Base-by-base conservation (phyloP, 2,329 filamentous ascomycete species). In the Penicillium polonicum region DNA sequence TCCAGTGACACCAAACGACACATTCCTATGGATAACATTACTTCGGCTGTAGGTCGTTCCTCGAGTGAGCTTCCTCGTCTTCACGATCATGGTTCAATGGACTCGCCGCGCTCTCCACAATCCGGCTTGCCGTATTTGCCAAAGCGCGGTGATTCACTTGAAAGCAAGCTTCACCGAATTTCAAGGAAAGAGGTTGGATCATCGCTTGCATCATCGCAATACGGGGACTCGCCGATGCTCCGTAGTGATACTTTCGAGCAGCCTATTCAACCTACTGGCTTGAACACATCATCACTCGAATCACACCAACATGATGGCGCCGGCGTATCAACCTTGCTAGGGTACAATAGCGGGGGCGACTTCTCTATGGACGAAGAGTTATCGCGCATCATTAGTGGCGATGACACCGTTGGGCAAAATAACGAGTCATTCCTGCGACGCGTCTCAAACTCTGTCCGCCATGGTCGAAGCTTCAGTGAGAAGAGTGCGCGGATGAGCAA, bases 311-410 rank as follows among this genome's bases (percentile, higher is more conserved):
- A 65, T 60, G 68, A 82, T 73, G 59, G 78, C 62, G 83, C 85
- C 64, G 74, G 75, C 39, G 90, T 88, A 10, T 87, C 88, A 10
- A 87, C 86, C 66, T 78, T 91, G 61, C 85, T 88, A 63, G 83
- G 88, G 68, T 90, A 85, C 60, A 96, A 89, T 74, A 83, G 85
- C 43, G 91, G 90, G 52, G 91, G 88, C 54, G 92, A 96, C 64
- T 94, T 97, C 70, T 94, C 89, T 59, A 87, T 96, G 88, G 93
- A 97, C 64, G 92, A 97, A 74, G 94, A 97, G 71, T 91, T 97
- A 85, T 89, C 90, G 53, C 88, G 92, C 57, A 93, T 97, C 57
- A 81, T 96, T 59, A 89, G 87, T 41, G 87, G 85, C 21, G 91
- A 93, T 59, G 90, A 92, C 48, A 21, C 51, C 10, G 51, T 51